A percentile compares a stretch with the other conserved stretches of the same genome.
Conservation (phyloP, 2,329 filamentous ascomycete genomes). For the Sporothrix dimorphospora region DNA sequence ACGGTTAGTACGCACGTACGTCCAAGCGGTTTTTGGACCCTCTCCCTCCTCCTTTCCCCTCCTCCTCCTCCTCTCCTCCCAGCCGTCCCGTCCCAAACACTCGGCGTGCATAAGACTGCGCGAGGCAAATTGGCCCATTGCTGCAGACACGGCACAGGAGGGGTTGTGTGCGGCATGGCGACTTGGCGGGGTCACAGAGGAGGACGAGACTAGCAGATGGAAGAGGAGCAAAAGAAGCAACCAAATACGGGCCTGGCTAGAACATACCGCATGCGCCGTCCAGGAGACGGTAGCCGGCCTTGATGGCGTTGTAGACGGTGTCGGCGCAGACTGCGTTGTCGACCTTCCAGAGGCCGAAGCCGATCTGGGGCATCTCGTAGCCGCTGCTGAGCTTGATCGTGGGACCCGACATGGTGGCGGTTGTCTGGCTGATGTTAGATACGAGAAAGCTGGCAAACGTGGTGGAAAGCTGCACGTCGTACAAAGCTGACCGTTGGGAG, state of each 20-base stretch:
- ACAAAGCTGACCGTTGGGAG: background rate
- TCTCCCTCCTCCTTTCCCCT: background rate
- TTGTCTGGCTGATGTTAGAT: slow-evolving; percentile 1
- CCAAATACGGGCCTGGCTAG: background rate
- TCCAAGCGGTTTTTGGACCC: background rate
- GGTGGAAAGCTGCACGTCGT: background rate
- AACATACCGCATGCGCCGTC: slow-evolving; percentile 63
- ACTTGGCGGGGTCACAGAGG: slow-evolving; percentile 23
- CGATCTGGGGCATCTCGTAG: slow-evolving; percentile 73
- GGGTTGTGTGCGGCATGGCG: slow-evolving; percentile 11
- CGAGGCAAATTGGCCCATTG: background rate
- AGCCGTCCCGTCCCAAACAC: slow-evolving; percentile 21
- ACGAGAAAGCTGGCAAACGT: background rate
- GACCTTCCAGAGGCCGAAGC: slow-evolving; percentile 84
- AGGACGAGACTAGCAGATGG: too few relatives aligned
- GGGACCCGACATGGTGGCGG: slow-evolving; percentile 30
- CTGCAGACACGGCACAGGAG: slow-evolving; percentile 25
- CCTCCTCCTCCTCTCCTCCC: background rate
- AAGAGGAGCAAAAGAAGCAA: background rate
- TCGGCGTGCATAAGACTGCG: slow-evolving; percentile 16
- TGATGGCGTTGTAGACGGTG: slow-evolving; percentile 75
- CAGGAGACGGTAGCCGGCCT: slow-evolving; percentile 63
- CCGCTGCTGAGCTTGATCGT: slow-evolving; percentile 65
- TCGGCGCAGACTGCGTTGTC: slow-evolving; percentile 73
- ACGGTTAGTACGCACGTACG: background rate